Percentiles rank a stretch among this genome's conserved stretches.
phyloP scores from a whole-genome alignment of 2,329 filamentous ascomycete species.

The Aspergillus pseudotamarii region DNA sequence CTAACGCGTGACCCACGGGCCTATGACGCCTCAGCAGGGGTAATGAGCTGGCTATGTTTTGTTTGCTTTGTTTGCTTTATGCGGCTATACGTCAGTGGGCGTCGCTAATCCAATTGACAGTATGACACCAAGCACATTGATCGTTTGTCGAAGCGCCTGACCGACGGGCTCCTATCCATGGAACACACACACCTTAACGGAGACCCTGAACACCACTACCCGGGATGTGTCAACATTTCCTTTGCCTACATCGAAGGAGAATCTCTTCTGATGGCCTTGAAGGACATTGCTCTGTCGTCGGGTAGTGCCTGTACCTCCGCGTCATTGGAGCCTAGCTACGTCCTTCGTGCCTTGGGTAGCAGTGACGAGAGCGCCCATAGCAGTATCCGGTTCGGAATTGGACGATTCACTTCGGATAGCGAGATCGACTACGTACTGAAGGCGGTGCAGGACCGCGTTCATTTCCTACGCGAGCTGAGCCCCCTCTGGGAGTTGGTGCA shows the following conservation, averaged over 20 bases:
- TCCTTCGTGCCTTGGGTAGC: constrained; percentile 88
- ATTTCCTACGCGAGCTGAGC: constrained; percentile 90
- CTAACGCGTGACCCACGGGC: constrained; percentile 37
- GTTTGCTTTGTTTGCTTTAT: constrained; percentile 28
- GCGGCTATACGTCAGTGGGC: constrained; percentile 3
- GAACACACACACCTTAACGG: constrained; percentile 94
- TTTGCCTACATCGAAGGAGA: constrained; percentile 99
- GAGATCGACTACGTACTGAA: constrained; percentile 98
- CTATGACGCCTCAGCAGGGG: constrained; percentile 69
- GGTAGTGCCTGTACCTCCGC: constrained; percentile 97
- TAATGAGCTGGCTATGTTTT: constrained; percentile 54
- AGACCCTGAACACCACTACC: constrained; percentile 80
- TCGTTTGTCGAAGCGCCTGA: constrained; percentile 77
- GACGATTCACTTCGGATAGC: constrained; percentile 89
- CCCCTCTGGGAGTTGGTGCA: constrained; percentile 97
- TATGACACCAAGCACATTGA: constrained; percentile 89
- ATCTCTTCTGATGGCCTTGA: constrained; percentile 95
- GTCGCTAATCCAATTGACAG: constrained; percentile 52
- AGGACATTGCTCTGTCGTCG: constrained; percentile 95
- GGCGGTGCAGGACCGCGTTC: constrained; percentile 86
- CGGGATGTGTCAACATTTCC: constrained; percentile 96
- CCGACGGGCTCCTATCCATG: constrained; percentile 79
- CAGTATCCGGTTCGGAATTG: constrained; percentile 96
- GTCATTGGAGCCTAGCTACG: constrained; percentile 94
- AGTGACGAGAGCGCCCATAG: constrained; percentile 97